phyloP scores from a whole-genome alignment of 805 yeast species.

The Candida rishiriensis region DNA sequence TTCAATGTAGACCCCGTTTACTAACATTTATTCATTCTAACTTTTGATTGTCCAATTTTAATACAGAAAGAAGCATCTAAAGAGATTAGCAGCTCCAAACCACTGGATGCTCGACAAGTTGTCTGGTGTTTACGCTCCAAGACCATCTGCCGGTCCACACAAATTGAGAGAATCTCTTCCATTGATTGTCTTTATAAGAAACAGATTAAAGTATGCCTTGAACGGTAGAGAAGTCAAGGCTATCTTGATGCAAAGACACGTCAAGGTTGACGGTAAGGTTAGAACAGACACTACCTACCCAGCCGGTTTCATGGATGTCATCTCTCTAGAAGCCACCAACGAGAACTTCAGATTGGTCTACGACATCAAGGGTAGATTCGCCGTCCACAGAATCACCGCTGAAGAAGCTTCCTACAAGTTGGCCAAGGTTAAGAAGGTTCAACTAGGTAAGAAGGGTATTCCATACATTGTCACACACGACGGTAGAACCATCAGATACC shows the following conservation, averaged over 20 bases:
- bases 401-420: constrained; percentile 98
- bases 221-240: constrained; percentile 99
- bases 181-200: constrained; percentile 93
- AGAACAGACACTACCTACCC: constrained; percentile 99
- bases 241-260: constrained; percentile 96
- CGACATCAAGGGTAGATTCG: constrained; percentile 98
- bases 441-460: constrained; percentile 96
- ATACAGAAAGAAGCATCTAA: constrained; percentile 92
- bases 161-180: constrained; percentile 98
- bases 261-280: constrained; percentile 98
- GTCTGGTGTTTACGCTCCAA: constrained; percentile 99
- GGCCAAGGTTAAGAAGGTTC: constrained; percentile 97
- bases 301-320: constrained; percentile 99
- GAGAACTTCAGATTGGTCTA: constrained; percentile 99
- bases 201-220: constrained; percentile 97
- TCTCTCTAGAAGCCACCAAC: constrained; percentile 94
- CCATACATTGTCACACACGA: constrained; percentile 99
- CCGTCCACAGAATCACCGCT: constrained; percentile 98
- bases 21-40: neutral
- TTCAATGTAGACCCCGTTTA: constrained; percentile 1
- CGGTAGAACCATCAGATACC: constrained; percentile 99
- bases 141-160: constrained; percentile 99
- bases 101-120: constrained; percentile 99
- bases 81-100: constrained; percentile 99
- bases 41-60: constrained; percentile 3